Evolutionary conservation across 148 eudicot species (phyloP).

Genomic region (Rheum nobile): DNA sequence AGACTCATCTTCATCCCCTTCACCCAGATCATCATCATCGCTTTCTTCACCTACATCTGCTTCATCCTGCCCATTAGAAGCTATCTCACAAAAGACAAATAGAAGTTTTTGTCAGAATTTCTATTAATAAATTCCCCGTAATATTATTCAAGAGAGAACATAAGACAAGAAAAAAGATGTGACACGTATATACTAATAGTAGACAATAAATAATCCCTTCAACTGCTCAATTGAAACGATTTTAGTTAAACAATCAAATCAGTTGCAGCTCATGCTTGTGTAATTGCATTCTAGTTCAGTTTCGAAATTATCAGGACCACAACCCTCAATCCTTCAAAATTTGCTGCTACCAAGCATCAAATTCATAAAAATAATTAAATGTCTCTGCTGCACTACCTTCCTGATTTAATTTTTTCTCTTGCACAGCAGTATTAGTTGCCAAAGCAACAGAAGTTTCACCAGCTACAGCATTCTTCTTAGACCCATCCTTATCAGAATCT

Average conservation of each 20-base stretch:
- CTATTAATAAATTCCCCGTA: not conserved
- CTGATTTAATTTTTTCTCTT: constrained; percentile 32
- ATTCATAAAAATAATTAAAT: not conserved
- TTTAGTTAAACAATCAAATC: not conserved
- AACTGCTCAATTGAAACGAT: not conserved
- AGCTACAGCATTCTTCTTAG: constrained; percentile 23
- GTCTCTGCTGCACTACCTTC: constrained; percentile 21
- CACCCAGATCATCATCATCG: constrained; percentile 57
- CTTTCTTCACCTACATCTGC: constrained; percentile 51
- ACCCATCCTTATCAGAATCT: constrained; percentile 35
- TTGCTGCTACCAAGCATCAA: not conserved
- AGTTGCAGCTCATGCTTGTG: not conserved
- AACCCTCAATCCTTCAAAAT: not conserved
- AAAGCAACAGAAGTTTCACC: constrained; percentile 53
- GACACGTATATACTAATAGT: not conserved
- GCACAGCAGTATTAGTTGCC: constrained; percentile 33
- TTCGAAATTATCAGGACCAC: not conserved
- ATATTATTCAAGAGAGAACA: not conserved
- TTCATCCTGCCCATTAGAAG: constrained; percentile 27
- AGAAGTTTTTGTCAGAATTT: not conserved
- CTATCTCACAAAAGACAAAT: not conserved
- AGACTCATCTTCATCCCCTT: constrained; percentile 88
- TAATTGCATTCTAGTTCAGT: not conserved
- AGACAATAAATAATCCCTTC: not conserved
- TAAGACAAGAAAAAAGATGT: not conserved